phyloP scores from a whole-genome alignment of 2,329 filamentous ascomycete species.

The Cordyceps pruinosa region DNA sequence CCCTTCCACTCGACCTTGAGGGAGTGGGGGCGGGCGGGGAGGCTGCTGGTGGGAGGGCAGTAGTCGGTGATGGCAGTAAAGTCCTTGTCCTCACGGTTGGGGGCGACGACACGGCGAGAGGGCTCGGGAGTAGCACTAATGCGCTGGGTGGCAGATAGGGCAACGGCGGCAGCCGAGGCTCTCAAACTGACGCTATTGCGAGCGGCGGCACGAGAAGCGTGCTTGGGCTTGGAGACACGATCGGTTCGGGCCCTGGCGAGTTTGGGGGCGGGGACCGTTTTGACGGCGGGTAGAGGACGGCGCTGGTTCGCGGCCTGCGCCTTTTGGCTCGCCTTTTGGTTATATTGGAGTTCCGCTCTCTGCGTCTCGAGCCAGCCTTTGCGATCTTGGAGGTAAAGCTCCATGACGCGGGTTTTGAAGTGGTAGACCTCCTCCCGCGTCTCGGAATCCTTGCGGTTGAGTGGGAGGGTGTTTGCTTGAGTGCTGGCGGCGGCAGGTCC shows the following conservation, averaged over 20 bases:
- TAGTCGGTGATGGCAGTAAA: slow-evolving; percentile 65
- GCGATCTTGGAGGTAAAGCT: slow-evolving; percentile 36
- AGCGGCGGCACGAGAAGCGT: slow-evolving; percentile 30
- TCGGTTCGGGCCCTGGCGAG: slow-evolving; percentile 24
- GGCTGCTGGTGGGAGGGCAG: slow-evolving; percentile 55
- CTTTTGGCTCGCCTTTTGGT: slow-evolving; percentile 33
- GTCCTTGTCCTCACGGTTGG: slow-evolving; percentile 76
- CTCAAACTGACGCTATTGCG: slow-evolving; percentile 22
- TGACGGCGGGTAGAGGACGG: slow-evolving; percentile 39
- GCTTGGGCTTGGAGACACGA: slow-evolving; percentile 30
- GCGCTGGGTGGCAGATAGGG: slow-evolving; percentile 26
- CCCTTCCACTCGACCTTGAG: slow-evolving; percentile 88
- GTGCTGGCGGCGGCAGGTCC: no score
- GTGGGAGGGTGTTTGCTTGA: slow-evolving; percentile 43
- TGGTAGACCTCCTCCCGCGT: slow-evolving; percentile 46
- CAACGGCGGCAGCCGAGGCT: slow-evolving; percentile 23
- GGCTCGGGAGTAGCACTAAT: slow-evolving; percentile 44
- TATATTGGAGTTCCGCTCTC: slow-evolving; percentile 40
- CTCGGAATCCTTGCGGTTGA: slow-evolving; percentile 47
- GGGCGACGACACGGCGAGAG: slow-evolving; percentile 46
- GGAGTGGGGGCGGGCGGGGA: slow-evolving; percentile 59
- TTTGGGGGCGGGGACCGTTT: slow-evolving; percentile 25
- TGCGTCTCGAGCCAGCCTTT: slow-evolving; percentile 44
- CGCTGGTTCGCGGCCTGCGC: slow-evolving; percentile 27
- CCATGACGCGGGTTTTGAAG: slow-evolving; percentile 47